Evolutionary conservation across 2,329 filamentous ascomycete genomes (phyloP).

Genomic region (Ophiostoma triangulosporum): DNA sequence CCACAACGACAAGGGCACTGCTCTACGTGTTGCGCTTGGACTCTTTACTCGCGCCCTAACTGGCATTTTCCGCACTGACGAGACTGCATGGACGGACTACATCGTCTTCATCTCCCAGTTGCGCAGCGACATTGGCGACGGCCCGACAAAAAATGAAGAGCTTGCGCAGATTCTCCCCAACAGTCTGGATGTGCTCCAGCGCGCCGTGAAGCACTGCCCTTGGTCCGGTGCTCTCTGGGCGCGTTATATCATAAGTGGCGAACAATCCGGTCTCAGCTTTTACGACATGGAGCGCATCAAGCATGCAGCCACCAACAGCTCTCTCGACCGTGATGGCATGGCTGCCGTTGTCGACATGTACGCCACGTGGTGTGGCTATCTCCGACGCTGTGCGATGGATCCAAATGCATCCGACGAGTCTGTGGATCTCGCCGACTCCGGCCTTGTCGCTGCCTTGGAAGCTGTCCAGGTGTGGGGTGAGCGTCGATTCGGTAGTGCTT

Average conservation of each 20-base stretch:
- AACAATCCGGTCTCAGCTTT: conserved; percentile 64
- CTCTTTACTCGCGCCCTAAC: conserved; percentile 68
- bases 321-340: conserved; percentile 75
- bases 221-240: conserved; percentile 90
- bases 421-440: conserved; percentile 78
- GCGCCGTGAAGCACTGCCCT: conserved; percentile 80
- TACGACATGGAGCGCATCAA: conserved; percentile 79
- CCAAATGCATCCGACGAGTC: conserved; percentile 66
- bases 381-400: conserved; percentile 73
- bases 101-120: conserved; percentile 55
- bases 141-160: conserved; percentile 24
- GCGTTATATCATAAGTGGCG: conserved; percentile 71
- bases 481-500: conserved; percentile 57
- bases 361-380: conserved; percentile 85
- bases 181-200: conserved; percentile 58
- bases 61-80: conserved; percentile 56
- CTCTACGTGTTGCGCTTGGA: conserved; percentile 41
- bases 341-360: conserved; percentile 83
- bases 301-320: conserved; percentile 76
- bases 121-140: conserved; percentile 23
- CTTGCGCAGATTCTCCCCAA: conserved; percentile 27
- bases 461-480: conserved; percentile 71
- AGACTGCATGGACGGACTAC: conserved; percentile 72
- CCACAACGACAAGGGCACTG: conserved; percentile 29
- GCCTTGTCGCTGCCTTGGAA: conserved; percentile 72